A percentile compares a stretch with the other conserved stretches of the same genome.
These are phyloP conservation scores for Mucor piriformis DNA, from an alignment of 371 early-diverging fungal species.

Conservation along the genomic window DNA sequence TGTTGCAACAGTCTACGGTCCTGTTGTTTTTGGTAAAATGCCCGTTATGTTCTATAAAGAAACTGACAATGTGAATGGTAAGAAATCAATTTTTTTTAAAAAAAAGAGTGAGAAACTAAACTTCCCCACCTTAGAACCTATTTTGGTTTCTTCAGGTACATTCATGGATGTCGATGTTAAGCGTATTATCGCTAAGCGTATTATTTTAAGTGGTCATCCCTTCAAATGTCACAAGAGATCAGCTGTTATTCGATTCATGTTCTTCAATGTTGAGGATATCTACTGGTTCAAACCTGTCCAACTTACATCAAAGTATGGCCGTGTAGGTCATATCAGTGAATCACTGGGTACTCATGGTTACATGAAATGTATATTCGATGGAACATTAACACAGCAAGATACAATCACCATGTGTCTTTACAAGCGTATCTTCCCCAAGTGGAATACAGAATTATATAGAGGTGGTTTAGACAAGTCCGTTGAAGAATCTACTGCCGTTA, in stretches of 20 bases:
- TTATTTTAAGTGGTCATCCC: slow-evolving; percentile 93
- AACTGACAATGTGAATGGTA: slow-evolving; percentile 61
- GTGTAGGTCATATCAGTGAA: slow-evolving; percentile 90
- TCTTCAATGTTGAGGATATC: slow-evolving; percentile 90
- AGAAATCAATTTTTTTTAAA: neutral
- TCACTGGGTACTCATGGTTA: slow-evolving; percentile 97
- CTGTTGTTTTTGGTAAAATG: slow-evolving; percentile 82
- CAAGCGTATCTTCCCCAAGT: slow-evolving; percentile 95
- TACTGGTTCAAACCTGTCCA: slow-evolving; percentile 94
- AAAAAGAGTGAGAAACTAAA: neutral
- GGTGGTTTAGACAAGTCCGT: slow-evolving; percentile 23
- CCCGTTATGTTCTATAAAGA: slow-evolving; percentile 79
- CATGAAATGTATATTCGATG: slow-evolving; percentile 95
- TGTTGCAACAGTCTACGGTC: slow-evolving; percentile 88
- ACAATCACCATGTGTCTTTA: slow-evolving; percentile 93
- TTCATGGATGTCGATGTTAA: slow-evolving; percentile 77
- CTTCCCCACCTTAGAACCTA: slow-evolving; percentile 45
- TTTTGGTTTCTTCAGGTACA: slow-evolving; percentile 79
- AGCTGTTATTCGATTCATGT: slow-evolving; percentile 96
- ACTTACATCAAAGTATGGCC: slow-evolving; percentile 87
- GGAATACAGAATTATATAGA: slow-evolving; percentile 61
- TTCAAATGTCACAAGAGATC: slow-evolving; percentile 91
- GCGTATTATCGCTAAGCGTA: slow-evolving; percentile 92
- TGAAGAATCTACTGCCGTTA: slow-evolving; percentile 15
- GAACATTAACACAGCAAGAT: slow-evolving; percentile 89